A percentile compares a stretch with the other conserved stretches of the same genome.
Evolutionary conservation across 73 alveolate species (phyloP).

Genomic region (Paramecium pentaurelia): DNA sequence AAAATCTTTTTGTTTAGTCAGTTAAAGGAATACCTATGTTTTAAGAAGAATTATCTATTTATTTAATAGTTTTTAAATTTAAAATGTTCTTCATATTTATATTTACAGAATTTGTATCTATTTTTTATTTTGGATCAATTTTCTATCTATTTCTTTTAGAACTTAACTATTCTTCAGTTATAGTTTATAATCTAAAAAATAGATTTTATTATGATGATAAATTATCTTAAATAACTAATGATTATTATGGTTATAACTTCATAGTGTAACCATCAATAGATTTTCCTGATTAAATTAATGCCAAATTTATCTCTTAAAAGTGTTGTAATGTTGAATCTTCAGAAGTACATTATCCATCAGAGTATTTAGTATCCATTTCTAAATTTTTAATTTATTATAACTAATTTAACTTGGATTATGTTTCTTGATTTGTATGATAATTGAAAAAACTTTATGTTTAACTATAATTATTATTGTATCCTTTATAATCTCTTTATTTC

Average conservation of each 20-base stretch:
- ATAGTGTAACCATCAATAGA: not conserved
- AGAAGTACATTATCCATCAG: not conserved
- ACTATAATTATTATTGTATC: not conserved
- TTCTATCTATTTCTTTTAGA: not conserved
- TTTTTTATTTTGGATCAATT: not conserved
- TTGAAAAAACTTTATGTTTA: not conserved
- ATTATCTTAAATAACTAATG: not conserved
- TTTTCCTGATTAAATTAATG: not conserved
- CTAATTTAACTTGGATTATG: not conserved
- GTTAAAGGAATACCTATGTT: not conserved
- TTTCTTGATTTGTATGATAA: not conserved
- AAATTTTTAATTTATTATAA: not conserved
- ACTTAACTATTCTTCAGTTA: slow-evolving; percentile 40
- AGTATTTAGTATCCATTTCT: not conserved
- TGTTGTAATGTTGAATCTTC: slow-evolving; percentile 21
- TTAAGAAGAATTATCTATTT: not conserved
- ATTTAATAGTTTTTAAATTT: not conserved
- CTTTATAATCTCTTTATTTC: not conserved
- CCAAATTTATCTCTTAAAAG: not conserved
- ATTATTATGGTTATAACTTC: not conserved
- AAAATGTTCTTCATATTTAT: not conserved
- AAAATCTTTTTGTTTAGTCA: not conserved
- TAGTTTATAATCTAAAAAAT: not conserved
- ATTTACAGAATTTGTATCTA: not conserved
- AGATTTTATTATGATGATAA: not conserved